Evolutionary conservation across 2,329 filamentous ascomycete species (phyloP), one percentile per base, ranked within the genome.

Genomic region (Rasamsonia emersonii): DNA sequence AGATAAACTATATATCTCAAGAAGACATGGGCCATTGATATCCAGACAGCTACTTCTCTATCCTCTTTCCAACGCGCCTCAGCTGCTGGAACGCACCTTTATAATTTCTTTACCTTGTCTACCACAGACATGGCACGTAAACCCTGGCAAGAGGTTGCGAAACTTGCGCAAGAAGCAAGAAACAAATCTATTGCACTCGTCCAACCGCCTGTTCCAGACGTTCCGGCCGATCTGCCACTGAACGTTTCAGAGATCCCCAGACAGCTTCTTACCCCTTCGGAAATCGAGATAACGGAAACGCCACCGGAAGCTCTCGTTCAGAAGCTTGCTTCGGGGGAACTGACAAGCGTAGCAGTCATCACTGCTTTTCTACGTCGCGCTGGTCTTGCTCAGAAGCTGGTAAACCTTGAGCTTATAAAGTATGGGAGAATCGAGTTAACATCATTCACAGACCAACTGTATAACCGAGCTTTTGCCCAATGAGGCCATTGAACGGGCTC

Each of bases 331-430:
- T 54, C 50, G 4, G 64, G 62, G 6, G 51, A 62, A 31, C 43
- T 69, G 15, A 64, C 55, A n/a, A 57, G 62, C 18, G 54, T 52
- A 2, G 48, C 56, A 9, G 66, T 76, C 5, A 63, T 60, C 3
- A 63, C 58, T 18, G 72, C 72, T 2, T 77, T 76, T 46, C 52
- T 76, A 25, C 57, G 68, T 20, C 57, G 73, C 20, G 73, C 73
- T 21, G 70, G 50, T 4, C 47, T 76, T 14, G 71, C 72, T 2
- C 67, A 71, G 39, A 63, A 61, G 42, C 52, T 71, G 24, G 62
- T 65, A 37, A 24, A 5, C 14, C 14, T n/a, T n/a, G n/a, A n/a
- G n/a, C n/a, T n/a, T n/a, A n/a, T n/a, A n/a, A n/a, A n/a, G n/a
- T n/a, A n/a, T n/a, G n/a, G n/a, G n/a, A n/a, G n/a, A n/a, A n/a